A percentile compares a stretch with the other conserved stretches of the same genome.
phyloP scores from a whole-genome alignment of 371 early-diverging fungal genomes.

The Saksenaea vasiformis region DNA sequence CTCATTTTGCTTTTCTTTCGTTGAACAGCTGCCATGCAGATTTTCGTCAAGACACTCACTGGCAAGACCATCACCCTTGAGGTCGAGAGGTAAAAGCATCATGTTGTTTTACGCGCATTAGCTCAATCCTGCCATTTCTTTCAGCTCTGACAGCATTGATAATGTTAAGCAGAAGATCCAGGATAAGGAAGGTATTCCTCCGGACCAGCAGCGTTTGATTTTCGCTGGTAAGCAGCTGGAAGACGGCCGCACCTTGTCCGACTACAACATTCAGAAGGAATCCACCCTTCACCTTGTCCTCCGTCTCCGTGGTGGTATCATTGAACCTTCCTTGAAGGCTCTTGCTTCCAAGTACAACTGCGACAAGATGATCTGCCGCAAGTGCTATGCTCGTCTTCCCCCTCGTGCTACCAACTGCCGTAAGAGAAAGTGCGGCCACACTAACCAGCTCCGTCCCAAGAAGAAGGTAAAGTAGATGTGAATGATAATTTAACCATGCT shows the following conservation, averaged over 20 bases:
- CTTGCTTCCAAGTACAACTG: constrained; percentile 96
- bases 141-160: constrained; percentile 78
- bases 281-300: constrained; percentile 96
- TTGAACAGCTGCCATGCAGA: constrained; percentile 15
- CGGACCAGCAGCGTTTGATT: constrained; percentile 99
- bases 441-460: constrained; percentile 95
- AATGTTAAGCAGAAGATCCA: constrained; percentile 94
- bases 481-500: no score
- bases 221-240: constrained; percentile 99
- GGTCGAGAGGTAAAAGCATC: constrained; percentile 57
- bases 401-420: constrained; percentile 99
- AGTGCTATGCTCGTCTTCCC: constrained; percentile 97
- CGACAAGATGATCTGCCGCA: constrained; percentile 98
- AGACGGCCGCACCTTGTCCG: constrained; percentile 85
- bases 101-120: constrained; percentile 43
- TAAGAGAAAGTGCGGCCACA: constrained; percentile 98
- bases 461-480: constrained; percentile 62
- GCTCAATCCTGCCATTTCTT: no score
- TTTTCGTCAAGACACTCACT: constrained; percentile 94
- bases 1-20: background rate
- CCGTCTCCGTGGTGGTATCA: constrained; percentile 90
- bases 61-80: constrained; percentile 98
- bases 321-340: constrained; percentile 91
- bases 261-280: constrained; percentile 89
- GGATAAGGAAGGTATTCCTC: constrained; percentile 97